Percentiles rank a stretch among this genome's conserved stretches.
Evolutionary conservation across 495 filamentous ascomycete genomes (phyloP).

Genomic region (Penicillium steckii): DNA sequence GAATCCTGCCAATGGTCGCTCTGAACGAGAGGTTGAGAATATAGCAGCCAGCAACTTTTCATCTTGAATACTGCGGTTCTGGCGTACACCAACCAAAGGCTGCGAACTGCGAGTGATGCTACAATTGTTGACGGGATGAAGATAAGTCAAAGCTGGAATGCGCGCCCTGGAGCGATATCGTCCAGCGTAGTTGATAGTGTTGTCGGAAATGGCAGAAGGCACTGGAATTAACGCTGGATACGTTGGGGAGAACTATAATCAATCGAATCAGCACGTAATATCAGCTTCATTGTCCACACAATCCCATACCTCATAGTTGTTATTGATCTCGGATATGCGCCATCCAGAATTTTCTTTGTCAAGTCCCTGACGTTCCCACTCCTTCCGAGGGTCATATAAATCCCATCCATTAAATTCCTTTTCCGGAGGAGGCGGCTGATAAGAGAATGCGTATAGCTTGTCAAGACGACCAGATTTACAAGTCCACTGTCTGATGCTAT

Average conservation of each 20-base stretch:
- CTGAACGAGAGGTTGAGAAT: constrained; percentile 70
- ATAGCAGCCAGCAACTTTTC: constrained; percentile 91
- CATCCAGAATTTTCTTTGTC: constrained; percentile 77
- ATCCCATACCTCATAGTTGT: constrained; percentile 64
- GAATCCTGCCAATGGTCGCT: constrained; percentile 45
- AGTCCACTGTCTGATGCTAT: constrained; percentile 78
- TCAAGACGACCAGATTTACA: constrained; percentile 83
- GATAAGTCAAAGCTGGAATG: constrained; percentile 86
- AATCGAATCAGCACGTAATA: constrained; percentile 24
- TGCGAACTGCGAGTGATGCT: constrained; percentile 95
- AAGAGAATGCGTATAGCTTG: constrained; percentile 88
- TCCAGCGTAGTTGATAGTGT: constrained; percentile 90
- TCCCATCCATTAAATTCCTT: constrained; percentile 78
- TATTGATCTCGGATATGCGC: constrained; percentile 89
- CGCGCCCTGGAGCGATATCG: constrained; percentile 82
- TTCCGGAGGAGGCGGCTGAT: constrained; percentile 71
- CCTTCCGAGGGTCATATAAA: constrained; percentile 79
- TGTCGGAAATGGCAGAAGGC: constrained; percentile 88
- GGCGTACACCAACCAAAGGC: constrained; percentile 81
- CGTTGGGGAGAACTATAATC: constrained; percentile 79
- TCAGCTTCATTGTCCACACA: neutral
- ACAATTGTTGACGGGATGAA: constrained; percentile 95
- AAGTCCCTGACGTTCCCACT: constrained; percentile 80
- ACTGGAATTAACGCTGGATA: constrained; percentile 86
- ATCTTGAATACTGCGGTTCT: constrained; percentile 92